A percentile compares a stretch with the other conserved stretches of the same genome.
Evolutionary conservation across 768 basidiomycete genomes (phyloP).

Genomic region (Amanita jacksonii): DNA sequence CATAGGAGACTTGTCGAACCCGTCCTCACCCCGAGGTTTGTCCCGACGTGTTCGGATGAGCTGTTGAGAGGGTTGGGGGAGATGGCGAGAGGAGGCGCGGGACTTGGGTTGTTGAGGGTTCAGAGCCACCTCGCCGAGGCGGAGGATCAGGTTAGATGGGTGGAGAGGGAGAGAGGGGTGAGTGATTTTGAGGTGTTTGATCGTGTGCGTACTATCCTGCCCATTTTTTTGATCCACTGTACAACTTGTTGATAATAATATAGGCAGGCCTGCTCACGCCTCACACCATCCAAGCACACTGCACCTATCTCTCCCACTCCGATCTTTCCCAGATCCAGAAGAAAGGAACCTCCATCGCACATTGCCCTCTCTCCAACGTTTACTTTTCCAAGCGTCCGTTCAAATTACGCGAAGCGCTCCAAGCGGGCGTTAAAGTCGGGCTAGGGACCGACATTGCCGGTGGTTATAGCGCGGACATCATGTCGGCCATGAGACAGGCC

Average conservation of each 20-base stretch:
- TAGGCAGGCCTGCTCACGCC: slow-evolving; percentile 55
- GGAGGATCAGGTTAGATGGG: slow-evolving; percentile 66
- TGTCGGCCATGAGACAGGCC: slow-evolving; percentile 71
- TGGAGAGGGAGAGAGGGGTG: slow-evolving; percentile 44
- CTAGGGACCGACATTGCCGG: slow-evolving; percentile 84
- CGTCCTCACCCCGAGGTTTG: slow-evolving; percentile 82
- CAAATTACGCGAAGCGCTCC: slow-evolving; percentile 60
- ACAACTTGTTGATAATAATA: too few relatives aligned
- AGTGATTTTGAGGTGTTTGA: slow-evolving; percentile 75
- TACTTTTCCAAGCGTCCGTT: slow-evolving; percentile 77
- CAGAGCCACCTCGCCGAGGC: slow-evolving; percentile 85
- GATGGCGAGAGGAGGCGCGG: slow-evolving; percentile 34
- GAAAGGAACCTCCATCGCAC: slow-evolving; percentile 58
- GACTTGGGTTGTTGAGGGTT: too few relatives aligned
- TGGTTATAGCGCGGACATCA: slow-evolving; percentile 73
- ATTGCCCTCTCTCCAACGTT: slow-evolving; percentile 83
- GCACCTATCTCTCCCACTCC: slow-evolving; percentile 60
- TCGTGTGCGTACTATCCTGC: slow-evolving; percentile 44
- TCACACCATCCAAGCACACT: slow-evolving; percentile 78
- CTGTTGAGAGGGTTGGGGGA: slow-evolving; percentile 54
- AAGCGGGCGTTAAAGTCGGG: slow-evolving; percentile 56
- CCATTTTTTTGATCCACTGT: background rate
- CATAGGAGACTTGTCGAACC: slow-evolving; percentile 59
- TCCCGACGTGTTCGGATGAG: slow-evolving; percentile 77
- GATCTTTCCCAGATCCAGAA: slow-evolving; percentile 41